Percentiles rank a stretch among this genome's conserved stretches.
Conservation (phyloP, 1,284 basidiomycete genomes). For the Sporisorium reilianum region DNA sequence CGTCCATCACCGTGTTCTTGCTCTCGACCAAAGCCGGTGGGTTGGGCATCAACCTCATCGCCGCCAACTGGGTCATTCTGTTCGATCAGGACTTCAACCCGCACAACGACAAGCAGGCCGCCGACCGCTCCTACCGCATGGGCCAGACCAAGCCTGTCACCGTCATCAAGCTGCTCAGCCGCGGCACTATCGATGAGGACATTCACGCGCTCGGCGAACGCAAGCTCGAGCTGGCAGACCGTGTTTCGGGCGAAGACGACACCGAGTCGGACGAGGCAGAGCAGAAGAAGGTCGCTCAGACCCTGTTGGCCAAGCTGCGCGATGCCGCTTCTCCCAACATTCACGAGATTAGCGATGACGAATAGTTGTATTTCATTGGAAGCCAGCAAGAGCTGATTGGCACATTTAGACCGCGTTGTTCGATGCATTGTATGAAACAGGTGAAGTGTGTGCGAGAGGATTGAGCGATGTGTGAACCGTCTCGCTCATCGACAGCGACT, state of each 20-base stretch:
- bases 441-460: too few relatives aligned
- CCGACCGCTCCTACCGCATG: slow-evolving; percentile 97
- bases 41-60: slow-evolving; percentile 71
- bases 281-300: slow-evolving; percentile 52
- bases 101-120: slow-evolving; percentile 88
- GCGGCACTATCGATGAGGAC: slow-evolving; percentile 83
- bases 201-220: slow-evolving; percentile 57
- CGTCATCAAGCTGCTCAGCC: slow-evolving; percentile 92
- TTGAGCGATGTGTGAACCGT: too few relatives aligned
- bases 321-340: slow-evolving; percentile 36
- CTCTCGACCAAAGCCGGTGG: slow-evolving; percentile 92
- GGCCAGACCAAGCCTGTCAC: slow-evolving; percentile 89
- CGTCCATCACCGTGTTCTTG: slow-evolving; percentile 89
- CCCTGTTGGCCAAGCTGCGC: slow-evolving; percentile 51
- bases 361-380: too few relatives aligned
- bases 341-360: slow-evolving; percentile 35
- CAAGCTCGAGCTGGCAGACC: slow-evolving; percentile 64
- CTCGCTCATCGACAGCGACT: too few relatives aligned
- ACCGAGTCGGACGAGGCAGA: slow-evolving; percentile 57
- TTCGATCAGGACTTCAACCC: slow-evolving; percentile 87
- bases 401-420: too few relatives aligned
- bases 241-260: slow-evolving; percentile 60
- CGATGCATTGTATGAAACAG: too few relatives aligned
- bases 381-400: too few relatives aligned
- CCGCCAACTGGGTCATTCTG: slow-evolving; percentile 77